Evolutionary conservation across 202 grass and related monocot genomes (phyloP).

Genomic region (Saccharum hybrid): DNA sequence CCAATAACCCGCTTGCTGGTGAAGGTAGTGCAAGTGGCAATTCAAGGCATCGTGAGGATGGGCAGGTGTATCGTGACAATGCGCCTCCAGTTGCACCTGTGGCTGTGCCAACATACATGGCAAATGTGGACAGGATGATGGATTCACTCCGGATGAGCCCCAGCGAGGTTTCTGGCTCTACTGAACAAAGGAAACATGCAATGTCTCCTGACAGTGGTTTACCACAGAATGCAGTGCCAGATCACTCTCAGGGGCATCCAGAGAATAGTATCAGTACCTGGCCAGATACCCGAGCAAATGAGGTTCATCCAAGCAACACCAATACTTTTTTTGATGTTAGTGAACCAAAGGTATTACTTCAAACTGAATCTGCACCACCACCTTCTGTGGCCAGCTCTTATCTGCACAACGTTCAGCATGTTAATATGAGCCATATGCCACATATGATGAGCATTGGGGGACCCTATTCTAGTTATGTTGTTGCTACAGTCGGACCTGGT

Average conservation of each 20-base stretch:
- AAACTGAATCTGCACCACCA: constrained; percentile 48
- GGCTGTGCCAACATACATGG: constrained; percentile 56
- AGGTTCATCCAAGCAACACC: constrained; percentile 45
- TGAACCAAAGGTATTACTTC: constrained; percentile 55
- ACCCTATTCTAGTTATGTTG: constrained; percentile 61
- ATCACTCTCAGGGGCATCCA: constrained; percentile 42
- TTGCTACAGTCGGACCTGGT: constrained; percentile 47
- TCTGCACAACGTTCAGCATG: constrained; percentile 68
- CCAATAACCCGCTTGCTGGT: constrained; percentile 44
- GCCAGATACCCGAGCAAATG: constrained; percentile 43
- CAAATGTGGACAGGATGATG: constrained; percentile 72
- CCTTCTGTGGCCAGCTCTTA: constrained; percentile 57
- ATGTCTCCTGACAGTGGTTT: constrained; percentile 48
- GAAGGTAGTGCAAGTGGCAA: constrained; percentile 65
- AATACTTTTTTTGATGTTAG: constrained; percentile 64
- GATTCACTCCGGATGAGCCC: constrained; percentile 53
- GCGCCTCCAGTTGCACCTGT: constrained; percentile 38
- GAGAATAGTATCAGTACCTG: constrained; percentile 38
- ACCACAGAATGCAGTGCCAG: constrained; percentile 50
- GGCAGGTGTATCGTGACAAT: constrained; percentile 44
- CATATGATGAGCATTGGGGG: constrained; percentile 70
- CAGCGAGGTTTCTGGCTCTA: constrained; percentile 38
- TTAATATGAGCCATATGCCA: constrained; percentile 60
- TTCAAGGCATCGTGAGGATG: constrained; percentile 56
- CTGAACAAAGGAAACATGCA: constrained; percentile 46